Base-by-base conservation (phyloP, 257 asterid species). In the Anisodus acutangulus region DNA sequence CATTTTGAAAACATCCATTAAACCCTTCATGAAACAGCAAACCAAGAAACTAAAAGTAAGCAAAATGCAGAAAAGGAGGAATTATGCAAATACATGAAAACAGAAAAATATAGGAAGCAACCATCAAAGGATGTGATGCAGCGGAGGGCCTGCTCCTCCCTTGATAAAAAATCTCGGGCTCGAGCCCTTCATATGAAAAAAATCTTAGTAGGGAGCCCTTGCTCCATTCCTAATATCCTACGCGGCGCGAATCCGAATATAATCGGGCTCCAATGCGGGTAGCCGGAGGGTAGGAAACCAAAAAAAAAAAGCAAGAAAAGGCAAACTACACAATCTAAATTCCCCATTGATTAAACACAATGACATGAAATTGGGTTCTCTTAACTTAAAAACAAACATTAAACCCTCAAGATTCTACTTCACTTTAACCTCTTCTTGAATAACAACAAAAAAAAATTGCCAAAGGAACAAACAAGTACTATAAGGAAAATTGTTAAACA, bases 341-440 rank as follows among this genome's bases (percentile, higher is more conserved):
- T 78, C 82, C 9, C 16, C 16, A 53, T 53, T 78, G 64, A 78
- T 15, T 53, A 15, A 53, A 26, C 63, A 51, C 79, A 71, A 71
- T 71, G 57, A 45, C 79, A 45, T 45, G 37, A 71, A 9, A 43
- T 45, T 45, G 39, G 6, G 26, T 71, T n/a, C 58, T 71, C 35
- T 3, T 39, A 69, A 41, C 58, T 71, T 71, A 71, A 9, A 58
- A 45, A 70, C 37, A 70, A 71, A 45, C 22, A 5, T 31, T 53
- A 78, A 53, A 78, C 82, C 82, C 64, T 8, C 82, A 78, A 78
- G 49, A 53, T 78, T 68, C 17, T 59, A 22, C 60, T 55, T 15
- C 60, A 55, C n/a, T 55, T 59, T 59, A 9, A 59, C 26, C n/a
- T 6, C 26, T 55, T 55, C 39, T 66, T 67, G 9, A 66, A 35